These are phyloP conservation scores for Apiospora aurea DNA, from an alignment of 2,329 filamentous ascomycete species.

Conservation along the genomic window DNA sequence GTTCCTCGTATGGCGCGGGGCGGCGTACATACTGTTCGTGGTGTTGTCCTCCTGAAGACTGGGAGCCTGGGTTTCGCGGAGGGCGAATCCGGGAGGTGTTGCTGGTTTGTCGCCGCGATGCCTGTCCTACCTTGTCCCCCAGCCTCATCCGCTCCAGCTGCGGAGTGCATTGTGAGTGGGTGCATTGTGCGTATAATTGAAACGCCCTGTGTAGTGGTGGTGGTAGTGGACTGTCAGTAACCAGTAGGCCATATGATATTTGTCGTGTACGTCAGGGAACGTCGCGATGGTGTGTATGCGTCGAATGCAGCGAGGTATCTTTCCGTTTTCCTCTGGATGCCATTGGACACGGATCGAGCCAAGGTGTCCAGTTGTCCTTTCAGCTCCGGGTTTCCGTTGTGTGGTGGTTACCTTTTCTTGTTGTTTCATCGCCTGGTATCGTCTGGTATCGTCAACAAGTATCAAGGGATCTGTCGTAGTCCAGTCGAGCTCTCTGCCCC, in stretches of 20 bases:
- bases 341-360: conserved; percentile 1
- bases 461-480: not conserved
- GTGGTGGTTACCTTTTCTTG: not conserved
- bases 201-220: not conserved
- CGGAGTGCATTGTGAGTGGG: not conserved
- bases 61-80: not conserved
- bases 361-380: not conserved
- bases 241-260: not conserved
- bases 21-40: conserved; percentile 3
- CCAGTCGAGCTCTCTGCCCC: not conserved
- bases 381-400: not conserved
- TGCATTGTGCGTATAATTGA: not conserved
- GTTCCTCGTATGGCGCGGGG: not conserved
- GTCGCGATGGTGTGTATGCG: not conserved
- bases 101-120: not conserved
- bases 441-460: not conserved
- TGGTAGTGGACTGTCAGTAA: not conserved
- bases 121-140: not conserved
- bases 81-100: not conserved
- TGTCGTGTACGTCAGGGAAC: not conserved
- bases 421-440: conserved; percentile 1
- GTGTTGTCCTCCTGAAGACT: not conserved
- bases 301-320: not conserved
- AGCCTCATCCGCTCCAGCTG: not conserved
- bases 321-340: not conserved